phyloP scores from a whole-genome alignment of 1,284 basidiomycete genomes.

The Malassezia pachydermatis region DNA sequence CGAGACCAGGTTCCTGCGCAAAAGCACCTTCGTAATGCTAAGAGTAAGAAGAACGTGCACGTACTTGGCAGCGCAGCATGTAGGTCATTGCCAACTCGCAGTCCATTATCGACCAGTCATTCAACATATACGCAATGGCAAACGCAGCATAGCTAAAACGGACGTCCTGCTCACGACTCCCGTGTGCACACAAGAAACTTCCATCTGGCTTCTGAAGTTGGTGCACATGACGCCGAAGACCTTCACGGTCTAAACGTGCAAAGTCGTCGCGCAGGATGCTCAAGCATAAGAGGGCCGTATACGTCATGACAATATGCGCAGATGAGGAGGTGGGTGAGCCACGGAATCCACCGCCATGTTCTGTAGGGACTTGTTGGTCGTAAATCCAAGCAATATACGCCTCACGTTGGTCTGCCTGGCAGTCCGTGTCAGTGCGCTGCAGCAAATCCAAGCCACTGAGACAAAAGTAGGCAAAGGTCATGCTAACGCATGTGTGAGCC shows the following conservation, averaged over 20 bases:
- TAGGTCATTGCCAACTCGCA: constrained; percentile 57
- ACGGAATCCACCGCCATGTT: constrained; percentile 28
- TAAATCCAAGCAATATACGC: constrained; percentile 64
- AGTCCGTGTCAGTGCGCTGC: constrained; percentile 12
- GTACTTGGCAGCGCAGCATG: constrained; percentile 48
- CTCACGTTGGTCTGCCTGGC: constrained; percentile 14
- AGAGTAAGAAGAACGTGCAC: constrained; percentile 63
- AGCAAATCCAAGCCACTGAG: constrained; percentile 37
- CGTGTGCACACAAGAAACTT: constrained; percentile 64
- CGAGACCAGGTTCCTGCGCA: constrained; percentile 66
- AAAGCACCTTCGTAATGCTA: constrained; percentile 90
- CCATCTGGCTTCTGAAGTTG: constrained; percentile 28
- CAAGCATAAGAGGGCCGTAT: constrained; percentile 35
- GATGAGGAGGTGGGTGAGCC: constrained; percentile 16
- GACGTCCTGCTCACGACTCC: constrained; percentile 61
- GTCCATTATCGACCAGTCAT: constrained; percentile 67
- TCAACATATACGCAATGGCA: constrained; percentile 64
- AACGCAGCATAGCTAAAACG: constrained; percentile 82
- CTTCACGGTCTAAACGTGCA: constrained; percentile 20
- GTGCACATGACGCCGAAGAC: constrained; percentile 16
- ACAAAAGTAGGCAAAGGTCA: constrained; percentile 44
- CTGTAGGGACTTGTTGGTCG: constrained; percentile 59
- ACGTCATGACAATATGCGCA: constrained; percentile 37
- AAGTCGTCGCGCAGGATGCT: constrained; percentile 36
- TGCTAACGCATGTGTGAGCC: constrained; percentile 15